Percentiles rank a stretch among this genome's conserved stretches.
Evolutionary conservation across 495 filamentous ascomycete species (phyloP).

Genomic region (Astrocystis sublimbata): DNA sequence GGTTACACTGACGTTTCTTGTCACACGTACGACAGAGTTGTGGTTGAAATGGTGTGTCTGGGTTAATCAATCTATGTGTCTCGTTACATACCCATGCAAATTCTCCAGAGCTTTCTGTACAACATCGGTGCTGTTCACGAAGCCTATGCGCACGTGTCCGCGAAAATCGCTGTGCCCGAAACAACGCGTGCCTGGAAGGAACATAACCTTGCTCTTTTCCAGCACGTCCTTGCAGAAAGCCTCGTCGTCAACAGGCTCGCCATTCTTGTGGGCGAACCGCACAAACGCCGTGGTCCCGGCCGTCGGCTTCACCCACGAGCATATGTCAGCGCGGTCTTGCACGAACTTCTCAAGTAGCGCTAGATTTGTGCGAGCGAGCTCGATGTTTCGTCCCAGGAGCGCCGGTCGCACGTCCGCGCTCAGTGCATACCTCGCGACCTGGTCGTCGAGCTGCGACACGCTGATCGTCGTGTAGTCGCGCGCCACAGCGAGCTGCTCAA

Average conservation of each 20-base stretch:
- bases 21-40: neutral
- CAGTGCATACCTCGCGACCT: slow-evolving; percentile 74
- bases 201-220: slow-evolving; percentile 73
- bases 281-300: slow-evolving; percentile 85
- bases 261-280: slow-evolving; percentile 61
- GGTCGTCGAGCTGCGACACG: slow-evolving; percentile 79
- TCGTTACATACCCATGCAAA: slow-evolving; percentile 59
- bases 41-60: neutral
- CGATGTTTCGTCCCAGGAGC: slow-evolving; percentile 68
- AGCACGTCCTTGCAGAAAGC: slow-evolving; percentile 70
- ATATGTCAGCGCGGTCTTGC: slow-evolving; percentile 60
- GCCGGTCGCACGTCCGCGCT: slow-evolving; percentile 61
- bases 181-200: slow-evolving; percentile 72
- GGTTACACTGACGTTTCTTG: neutral
- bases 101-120: slow-evolving; percentile 65
- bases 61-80: slow-evolving; percentile 14
- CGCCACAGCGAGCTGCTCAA: slow-evolving; percentile 64
- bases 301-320: slow-evolving; percentile 68
- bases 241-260: slow-evolving; percentile 69
- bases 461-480: slow-evolving; percentile 87
- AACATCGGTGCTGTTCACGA: slow-evolving; percentile 70
- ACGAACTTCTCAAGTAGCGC: slow-evolving; percentile 69
- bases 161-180: slow-evolving; percentile 76
- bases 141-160: slow-evolving; percentile 81
- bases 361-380: slow-evolving; percentile 71